Percentiles rank a stretch among this genome's conserved stretches.
Conservation (phyloP, 2,329 filamentous ascomycete genomes). For the Xylariaceae sp. region DNA sequence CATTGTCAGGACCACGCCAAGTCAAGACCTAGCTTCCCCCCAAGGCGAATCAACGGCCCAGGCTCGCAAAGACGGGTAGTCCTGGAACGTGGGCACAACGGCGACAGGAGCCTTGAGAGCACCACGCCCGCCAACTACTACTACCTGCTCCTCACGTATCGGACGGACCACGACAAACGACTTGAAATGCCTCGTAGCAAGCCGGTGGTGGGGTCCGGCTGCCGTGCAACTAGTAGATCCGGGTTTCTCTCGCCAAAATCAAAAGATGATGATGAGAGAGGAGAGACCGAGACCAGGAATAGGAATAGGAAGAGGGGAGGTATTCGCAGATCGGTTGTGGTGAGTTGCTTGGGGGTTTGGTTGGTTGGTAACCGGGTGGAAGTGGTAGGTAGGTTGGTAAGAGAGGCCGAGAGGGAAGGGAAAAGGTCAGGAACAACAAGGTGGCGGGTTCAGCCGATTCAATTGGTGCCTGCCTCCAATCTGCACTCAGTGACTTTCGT, state of each 20-base stretch:
- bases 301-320: not conserved
- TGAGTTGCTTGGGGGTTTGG: not conserved
- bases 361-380: not conserved
- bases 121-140: not conserved
- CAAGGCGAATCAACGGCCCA: constrained; percentile 3
- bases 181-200: not conserved
- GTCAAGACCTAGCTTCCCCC: not conserved
- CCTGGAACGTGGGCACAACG: constrained; percentile 6
- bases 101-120: not conserved
- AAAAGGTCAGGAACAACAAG: not conserved
- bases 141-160: not conserved
- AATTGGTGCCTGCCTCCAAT: not conserved
- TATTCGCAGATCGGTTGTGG: not conserved
- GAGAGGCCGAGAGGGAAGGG: not conserved
- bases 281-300: not conserved
- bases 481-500: not conserved
- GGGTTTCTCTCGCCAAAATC: constrained; percentile 1
- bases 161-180: not conserved
- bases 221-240: constrained; percentile 10
- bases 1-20: constrained; percentile 18
- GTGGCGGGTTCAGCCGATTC: not conserved
- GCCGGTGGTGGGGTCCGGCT: constrained; percentile 7
- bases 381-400: not conserved
- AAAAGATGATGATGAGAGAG: constrained; percentile 11
- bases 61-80: not conserved